A percentile compares a stretch with the other conserved stretches of the same genome.
These are phyloP conservation scores for Boletus sp. DNA, from an alignment of 768 basidiomycete species.

Conservation along the genomic window DNA sequence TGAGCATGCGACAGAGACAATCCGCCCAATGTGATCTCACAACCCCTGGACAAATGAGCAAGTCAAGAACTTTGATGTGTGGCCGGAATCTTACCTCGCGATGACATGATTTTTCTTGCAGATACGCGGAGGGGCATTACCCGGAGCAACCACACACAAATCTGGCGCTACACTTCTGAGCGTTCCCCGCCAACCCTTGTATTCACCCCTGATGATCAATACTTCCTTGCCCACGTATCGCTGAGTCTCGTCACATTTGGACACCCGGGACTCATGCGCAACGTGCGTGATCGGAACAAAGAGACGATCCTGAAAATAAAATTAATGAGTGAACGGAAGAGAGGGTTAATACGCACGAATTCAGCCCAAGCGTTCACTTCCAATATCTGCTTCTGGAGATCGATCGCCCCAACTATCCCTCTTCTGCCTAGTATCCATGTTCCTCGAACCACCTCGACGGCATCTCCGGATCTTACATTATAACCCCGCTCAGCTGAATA, in stretches of 20 bases:
- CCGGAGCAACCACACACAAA: background rate
- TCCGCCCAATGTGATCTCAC: background rate
- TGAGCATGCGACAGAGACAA: background rate
- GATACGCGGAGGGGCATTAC: background rate
- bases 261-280: background rate
- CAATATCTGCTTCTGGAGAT: background rate
- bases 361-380: background rate
- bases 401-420: background rate
- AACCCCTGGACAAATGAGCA: background rate
- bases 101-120: background rate
- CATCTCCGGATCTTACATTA: background rate
- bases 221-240: background rate
- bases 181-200: slow-evolving; percentile 4
- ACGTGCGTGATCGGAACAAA: background rate
- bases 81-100: background rate
- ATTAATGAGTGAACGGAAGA: too few species aligned
- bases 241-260: background rate
- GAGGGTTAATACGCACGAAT: background rate
- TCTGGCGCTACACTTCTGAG: background rate
- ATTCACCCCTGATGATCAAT: background rate
- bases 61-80: background rate
- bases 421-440: background rate
- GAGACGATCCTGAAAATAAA: background rate
- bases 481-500: background rate
- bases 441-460: background rate